These are phyloP conservation scores for Magnusiomyces sp. DNA, from an alignment of 1,139 yeast genomes.

Conservation along the genomic window DNA sequence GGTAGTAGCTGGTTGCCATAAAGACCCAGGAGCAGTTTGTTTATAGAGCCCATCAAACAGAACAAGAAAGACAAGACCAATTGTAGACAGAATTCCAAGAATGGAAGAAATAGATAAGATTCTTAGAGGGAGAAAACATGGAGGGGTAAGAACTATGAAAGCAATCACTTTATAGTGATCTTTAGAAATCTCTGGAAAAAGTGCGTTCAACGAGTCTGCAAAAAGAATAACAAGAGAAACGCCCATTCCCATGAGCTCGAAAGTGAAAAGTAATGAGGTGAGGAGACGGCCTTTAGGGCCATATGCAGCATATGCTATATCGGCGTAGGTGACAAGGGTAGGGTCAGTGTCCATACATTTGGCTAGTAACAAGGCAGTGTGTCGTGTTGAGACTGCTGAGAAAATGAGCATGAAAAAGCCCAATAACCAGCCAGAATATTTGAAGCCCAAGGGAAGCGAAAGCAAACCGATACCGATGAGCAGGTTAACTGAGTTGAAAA, in stretches of 20 bases:
- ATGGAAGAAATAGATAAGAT: slow-evolving; percentile 64
- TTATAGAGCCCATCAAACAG: slow-evolving; percentile 56
- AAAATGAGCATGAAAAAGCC: slow-evolving; percentile 48
- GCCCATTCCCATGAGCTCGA: slow-evolving; percentile 74
- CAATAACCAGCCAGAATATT: slow-evolving; percentile 69
- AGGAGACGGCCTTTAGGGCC: slow-evolving; percentile 51
- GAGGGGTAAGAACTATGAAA: slow-evolving; percentile 53
- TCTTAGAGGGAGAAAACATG: slow-evolving; percentile 61
- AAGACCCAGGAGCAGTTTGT: slow-evolving; percentile 54
- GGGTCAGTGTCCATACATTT: slow-evolving; percentile 65
- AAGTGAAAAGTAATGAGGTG: slow-evolving; percentile 61
- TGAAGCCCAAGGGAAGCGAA: slow-evolving; percentile 73
- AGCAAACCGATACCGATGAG: slow-evolving; percentile 78
- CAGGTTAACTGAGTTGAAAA: slow-evolving; percentile 80
- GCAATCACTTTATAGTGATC: slow-evolving; percentile 49
- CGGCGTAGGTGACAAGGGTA: slow-evolving; percentile 81
- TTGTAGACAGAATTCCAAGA: slow-evolving; percentile 65
- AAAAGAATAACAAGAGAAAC: slow-evolving; percentile 69
- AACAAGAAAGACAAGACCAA: slow-evolving; percentile 51
- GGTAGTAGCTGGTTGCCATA: slow-evolving; percentile 43
- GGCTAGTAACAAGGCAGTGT: slow-evolving; percentile 61
- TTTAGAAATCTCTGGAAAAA: slow-evolving; percentile 47
- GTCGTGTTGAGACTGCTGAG: slow-evolving; percentile 56
- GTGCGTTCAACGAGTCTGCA: slow-evolving; percentile 70
- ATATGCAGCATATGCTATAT: slow-evolving; percentile 70